Conservation (phyloP, 805 yeast genomes). For the Ogataea wickerhamii region DNA sequence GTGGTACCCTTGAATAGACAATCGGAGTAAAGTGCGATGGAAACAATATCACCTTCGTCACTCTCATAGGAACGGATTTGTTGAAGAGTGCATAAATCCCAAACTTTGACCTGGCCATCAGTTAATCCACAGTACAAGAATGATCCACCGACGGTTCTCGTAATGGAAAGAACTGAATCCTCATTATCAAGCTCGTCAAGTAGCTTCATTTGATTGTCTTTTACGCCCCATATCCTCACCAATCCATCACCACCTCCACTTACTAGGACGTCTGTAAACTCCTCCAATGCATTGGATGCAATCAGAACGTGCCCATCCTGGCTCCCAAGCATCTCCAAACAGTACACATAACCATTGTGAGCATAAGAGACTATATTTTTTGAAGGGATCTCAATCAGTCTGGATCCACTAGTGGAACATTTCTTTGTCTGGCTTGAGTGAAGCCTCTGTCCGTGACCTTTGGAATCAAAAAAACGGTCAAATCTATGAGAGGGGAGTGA, state of each 20-base stretch:
- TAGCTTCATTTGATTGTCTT: conserved; percentile 21
- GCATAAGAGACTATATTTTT: conserved; percentile 73
- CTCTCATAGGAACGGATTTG: conserved; percentile 43
- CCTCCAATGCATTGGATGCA: conserved; percentile 25
- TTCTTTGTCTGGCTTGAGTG: conserved; percentile 17
- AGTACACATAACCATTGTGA: conserved; percentile 85
- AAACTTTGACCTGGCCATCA: conserved; percentile 69
- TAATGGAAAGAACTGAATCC: conserved; percentile 69
- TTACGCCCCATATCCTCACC: conserved; percentile 73
- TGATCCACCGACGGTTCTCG: conserved; percentile 54
- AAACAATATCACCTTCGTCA: conserved; percentile 51
- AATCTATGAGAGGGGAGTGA: conserved; percentile 63
- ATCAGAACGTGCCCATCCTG: conserved; percentile 19
- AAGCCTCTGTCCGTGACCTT: conserved; percentile 58
- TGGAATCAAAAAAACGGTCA: conserved; percentile 85
- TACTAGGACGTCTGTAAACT: conserved; percentile 40
- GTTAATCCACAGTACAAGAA: conserved; percentile 81
- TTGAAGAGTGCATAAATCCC: conserved; percentile 86
- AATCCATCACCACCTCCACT: conserved; percentile 92
- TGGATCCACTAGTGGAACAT: conserved; percentile 18
- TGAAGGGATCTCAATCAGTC: conserved; percentile 64
- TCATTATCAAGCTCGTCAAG: conserved; percentile 52
- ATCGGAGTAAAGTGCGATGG: conserved; percentile 53
- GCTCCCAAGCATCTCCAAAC: conserved; percentile 43
- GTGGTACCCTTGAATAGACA: conserved; percentile 63